Evolutionary conservation across 2,329 filamentous ascomycete genomes (phyloP), one percentile per base, ranked within the genome.

Genomic region (Parascedosporium putredinis): DNA sequence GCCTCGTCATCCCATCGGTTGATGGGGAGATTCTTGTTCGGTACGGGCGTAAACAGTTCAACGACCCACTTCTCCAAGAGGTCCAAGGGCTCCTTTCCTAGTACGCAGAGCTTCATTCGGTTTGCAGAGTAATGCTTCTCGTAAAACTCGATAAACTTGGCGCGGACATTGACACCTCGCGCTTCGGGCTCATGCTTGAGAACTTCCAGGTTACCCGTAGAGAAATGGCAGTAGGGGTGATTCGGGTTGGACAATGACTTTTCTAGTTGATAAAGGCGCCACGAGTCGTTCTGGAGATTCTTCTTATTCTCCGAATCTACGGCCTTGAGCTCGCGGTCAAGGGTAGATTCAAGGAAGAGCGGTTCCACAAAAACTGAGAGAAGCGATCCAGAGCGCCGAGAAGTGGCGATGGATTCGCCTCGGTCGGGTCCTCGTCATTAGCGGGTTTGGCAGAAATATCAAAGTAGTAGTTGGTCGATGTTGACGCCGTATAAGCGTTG

Each of bases 251-350:
- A 88, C n/a, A 93, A 70, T 3, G 84, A 84, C 69, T 95, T 95
- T 62, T 88, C 86, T 22, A 96, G 74, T 67, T 96, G 90, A 60
- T 91, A 81, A 55, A 95, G 69, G 14, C 90, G 81, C 88, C 90
- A 95, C 50, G 79, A 78, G 60, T 96, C 90, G 62, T 81, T 91
- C 67, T 96, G 90, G 45, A 96, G 71, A 58, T 96, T 96, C 76
- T 96, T 96, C 76, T 95, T 95, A 70, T 96, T 95, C 66, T 96
- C 90, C 4, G 89, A 95, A 61, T 96, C 89, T 18, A 96, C 90
- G 1, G 90, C 90, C 56, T 78, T 82, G 54, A 96, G 73, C 67
- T 96, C 90, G 46, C 90, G 79, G 58, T 96, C 90, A 45, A 96
- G 67, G 0, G 89, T 93, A 55, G 82, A 88, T 49, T 84, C 81